Conservation (phyloP, 2,329 filamentous ascomycete genomes). For the Cryphonectria naterciae region DNA sequence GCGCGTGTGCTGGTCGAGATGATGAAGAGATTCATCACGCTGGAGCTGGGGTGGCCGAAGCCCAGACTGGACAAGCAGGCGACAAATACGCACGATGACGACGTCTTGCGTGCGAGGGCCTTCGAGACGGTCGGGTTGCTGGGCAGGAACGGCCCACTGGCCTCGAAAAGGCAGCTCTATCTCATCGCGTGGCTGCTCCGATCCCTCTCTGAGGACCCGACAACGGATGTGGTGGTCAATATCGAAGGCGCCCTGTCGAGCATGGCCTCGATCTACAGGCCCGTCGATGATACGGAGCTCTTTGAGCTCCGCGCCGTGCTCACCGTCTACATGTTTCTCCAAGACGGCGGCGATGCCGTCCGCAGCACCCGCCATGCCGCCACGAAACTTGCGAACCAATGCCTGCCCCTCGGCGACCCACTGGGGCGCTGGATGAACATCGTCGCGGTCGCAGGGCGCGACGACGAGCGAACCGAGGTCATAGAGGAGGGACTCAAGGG, state of each 20-base stretch:
- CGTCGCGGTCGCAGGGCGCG: constrained; percentile 71
- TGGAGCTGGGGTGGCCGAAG: constrained; percentile 82
- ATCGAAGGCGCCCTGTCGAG: constrained; percentile 88
- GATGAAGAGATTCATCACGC: constrained; percentile 70
- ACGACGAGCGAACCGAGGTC: constrained; percentile 77
- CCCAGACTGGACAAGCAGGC: constrained; percentile 37
- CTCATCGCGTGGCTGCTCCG: constrained; percentile 77
- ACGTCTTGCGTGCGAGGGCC: constrained; percentile 74
- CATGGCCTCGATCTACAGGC: constrained; percentile 56
- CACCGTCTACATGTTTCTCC: constrained; percentile 67
- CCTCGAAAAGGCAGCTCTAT: constrained; percentile 57
- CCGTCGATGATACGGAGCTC: constrained; percentile 33
- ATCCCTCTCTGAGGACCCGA: constrained; percentile 79
- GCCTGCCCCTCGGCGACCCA: constrained; percentile 77
- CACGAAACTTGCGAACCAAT: constrained; percentile 88
- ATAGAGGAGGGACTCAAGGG: constrained; percentile 89
- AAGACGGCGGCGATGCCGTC: constrained; percentile 52
- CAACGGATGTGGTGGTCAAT: constrained; percentile 76
- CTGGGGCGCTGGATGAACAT: constrained; percentile 87
- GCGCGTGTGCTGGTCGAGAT: constrained; percentile 70
- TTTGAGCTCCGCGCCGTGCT: constrained; percentile 58
- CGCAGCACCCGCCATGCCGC: constrained; percentile 80
- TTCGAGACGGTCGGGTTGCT: constrained; percentile 91
- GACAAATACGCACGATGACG: constrained; percentile 55
- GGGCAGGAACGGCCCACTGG: constrained; percentile 65